Base-by-base conservation (phyloP, 116 monocot genomes). In the Dioscorea cayenensis region DNA sequence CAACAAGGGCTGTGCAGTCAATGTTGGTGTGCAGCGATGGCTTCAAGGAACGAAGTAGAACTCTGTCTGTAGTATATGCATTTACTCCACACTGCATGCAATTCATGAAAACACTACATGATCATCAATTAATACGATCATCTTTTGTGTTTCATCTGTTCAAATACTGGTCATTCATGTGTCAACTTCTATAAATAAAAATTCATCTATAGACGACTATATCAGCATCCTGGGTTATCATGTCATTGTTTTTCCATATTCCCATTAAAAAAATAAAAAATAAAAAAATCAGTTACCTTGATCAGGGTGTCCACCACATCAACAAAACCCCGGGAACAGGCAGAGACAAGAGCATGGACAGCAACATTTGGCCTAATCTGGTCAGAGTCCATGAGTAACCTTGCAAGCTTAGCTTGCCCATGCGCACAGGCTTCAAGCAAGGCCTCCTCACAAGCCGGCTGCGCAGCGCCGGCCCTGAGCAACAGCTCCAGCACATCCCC, bases 401-500 rank as follows among this genome's bases (percentile, higher is more conserved):
- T 77, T 14, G 80, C 79, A 23, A 27, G 10, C 71, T 85, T 70
- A 22, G 71, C 77, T 72, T 85, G 73, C 58, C 77, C 82, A 77
- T 65, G 82, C 21, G 77, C 70, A 77, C 78, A 75, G 36, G 85
- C 83, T 51, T 89, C 89, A 48, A 80, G 36, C 37, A 89, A 78
- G 36, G 89, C 85, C 68, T 89, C 82, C 51, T 89, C 85, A 78
- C 85, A 83, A 61, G 89, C 85, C 36, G 20, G 49, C 70, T 77
- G 80, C 18, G 85, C 82, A 17, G 75, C 75, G 50, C 88, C 85
- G 59, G 79, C 72, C 73, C 80, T 82, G 49, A 89, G 19, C 63
- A 89, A 83, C 80, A 89, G 80, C 60, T 77, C 25, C 19, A 89
- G 78, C 49, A 83, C 70, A 64, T 72, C 64, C 60, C 81, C 76